These are phyloP conservation scores for Conoideocrella luteorostrata DNA, from an alignment of 2,329 filamentous ascomycete species.

Conservation along the genomic window DNA sequence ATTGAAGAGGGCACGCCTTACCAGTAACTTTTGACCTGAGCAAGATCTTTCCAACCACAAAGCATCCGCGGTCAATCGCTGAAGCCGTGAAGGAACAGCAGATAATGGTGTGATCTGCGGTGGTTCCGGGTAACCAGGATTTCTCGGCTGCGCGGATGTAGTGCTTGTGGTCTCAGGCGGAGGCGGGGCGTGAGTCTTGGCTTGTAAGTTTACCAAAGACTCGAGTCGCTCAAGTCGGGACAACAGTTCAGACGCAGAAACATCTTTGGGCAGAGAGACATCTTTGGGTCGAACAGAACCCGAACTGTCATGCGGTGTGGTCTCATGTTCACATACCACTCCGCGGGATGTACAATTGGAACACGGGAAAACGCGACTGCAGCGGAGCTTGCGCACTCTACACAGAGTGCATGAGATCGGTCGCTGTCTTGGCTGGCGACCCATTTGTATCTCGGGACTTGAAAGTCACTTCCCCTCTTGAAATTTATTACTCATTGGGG, in stretches of 20 bases:
- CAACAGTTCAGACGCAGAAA: conserved; percentile 16
- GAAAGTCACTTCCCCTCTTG: neutral
- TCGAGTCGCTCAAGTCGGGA: conserved; percentile 17
- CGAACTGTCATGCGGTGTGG: conserved; percentile 3
- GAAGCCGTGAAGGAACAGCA: conserved; percentile 23
- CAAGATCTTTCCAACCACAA: conserved; percentile 26
- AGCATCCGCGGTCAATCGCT: conserved; percentile 27
- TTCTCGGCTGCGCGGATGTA: neutral
- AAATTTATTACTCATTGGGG: conserved; percentile 1
- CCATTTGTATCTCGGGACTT: conserved; percentile 16
- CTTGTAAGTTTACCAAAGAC: conserved; percentile 13
- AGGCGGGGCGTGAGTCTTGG: neutral
- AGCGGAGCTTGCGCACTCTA: conserved; percentile 28
- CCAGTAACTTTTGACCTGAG: conserved; percentile 22
- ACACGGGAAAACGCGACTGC: conserved; percentile 30
- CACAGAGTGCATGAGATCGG: conserved; percentile 30
- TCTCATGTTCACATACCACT: conserved; percentile 22
- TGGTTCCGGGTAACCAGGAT: conserved; percentile 8
- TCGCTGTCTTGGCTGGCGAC: conserved; percentile 26
- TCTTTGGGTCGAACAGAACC: neutral
- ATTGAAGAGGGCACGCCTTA: too few relatives aligned
- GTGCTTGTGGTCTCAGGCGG: neutral
- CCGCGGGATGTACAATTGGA: conserved; percentile 30
- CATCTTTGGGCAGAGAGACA: conserved; percentile 10
- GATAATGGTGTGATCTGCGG: conserved; percentile 10